phyloP scores from a whole-genome alignment of 768 basidiomycete species.

The Tulasnella calospora region DNA sequence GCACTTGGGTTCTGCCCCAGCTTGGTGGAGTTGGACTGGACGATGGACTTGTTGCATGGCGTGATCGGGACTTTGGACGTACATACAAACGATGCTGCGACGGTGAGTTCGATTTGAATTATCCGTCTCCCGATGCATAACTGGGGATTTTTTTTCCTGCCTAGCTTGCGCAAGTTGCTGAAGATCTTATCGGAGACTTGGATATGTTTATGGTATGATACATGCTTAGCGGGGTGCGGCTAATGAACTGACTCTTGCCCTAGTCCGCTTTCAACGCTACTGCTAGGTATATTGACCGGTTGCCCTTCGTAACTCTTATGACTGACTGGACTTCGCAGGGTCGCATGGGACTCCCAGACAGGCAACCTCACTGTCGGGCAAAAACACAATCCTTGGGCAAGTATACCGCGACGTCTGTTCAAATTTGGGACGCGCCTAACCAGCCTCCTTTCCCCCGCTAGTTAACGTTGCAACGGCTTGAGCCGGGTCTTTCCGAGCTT shows the following conservation, averaged over 20 bases:
- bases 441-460: not conserved
- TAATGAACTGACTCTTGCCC: not conserved
- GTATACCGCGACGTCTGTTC: not conserved
- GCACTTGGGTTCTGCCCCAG: not conserved
- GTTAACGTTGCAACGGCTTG: not conserved
- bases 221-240: not conserved
- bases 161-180: not conserved
- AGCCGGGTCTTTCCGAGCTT: not conserved
- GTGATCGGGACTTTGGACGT: not conserved
- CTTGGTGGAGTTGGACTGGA: not conserved
- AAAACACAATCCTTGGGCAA: not conserved
- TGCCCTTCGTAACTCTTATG: not conserved
- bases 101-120: not conserved
- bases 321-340: not conserved
- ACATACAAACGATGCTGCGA: not conserved
- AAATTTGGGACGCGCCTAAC: not conserved
- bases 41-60: not conserved
- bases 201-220: not conserved
- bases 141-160: not conserved
- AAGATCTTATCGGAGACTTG: conserved; percentile 3
- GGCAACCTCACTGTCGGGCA: not conserved
- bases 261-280: not conserved
- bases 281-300: not conserved
- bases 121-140: not conserved
- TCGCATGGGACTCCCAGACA: not conserved